Evolutionary conservation across 2,329 filamentous ascomycete species (phyloP).

Genomic region (Beauveria medogensis): DNA sequence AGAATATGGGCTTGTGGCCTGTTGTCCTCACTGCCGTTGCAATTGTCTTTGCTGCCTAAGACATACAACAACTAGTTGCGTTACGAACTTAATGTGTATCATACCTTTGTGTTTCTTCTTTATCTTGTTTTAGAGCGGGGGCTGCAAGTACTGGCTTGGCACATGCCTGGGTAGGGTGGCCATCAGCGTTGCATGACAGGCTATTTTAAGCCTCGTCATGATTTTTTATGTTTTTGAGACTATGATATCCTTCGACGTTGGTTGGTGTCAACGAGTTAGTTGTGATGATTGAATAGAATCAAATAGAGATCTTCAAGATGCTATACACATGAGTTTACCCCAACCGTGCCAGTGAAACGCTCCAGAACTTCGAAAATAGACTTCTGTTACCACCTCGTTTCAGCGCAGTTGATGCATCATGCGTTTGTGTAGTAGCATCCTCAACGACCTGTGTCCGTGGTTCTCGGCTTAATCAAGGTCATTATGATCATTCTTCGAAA

Average conservation of each 20-base stretch:
- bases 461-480: no score
- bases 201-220: background rate
- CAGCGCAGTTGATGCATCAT: background rate
- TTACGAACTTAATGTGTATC: slow-evolving; percentile 3
- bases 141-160: background rate
- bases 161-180: background rate
- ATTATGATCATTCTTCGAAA: background rate
- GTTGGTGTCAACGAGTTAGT: background rate
- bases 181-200: background rate
- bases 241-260: slow-evolving; percentile 8
- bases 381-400: background rate
- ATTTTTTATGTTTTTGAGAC: background rate
- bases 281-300: background rate
- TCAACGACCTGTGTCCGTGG: no score
- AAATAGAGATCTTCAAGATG: background rate
- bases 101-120: background rate
- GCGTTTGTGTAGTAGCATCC: background rate
- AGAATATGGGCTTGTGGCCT: slow-evolving; percentile 43
- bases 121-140: background rate
- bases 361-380: background rate
- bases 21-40: slow-evolving; percentile 35
- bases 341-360: background rate
- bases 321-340: background rate
- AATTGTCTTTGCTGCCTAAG: slow-evolving; percentile 35
- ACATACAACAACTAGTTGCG: background rate